Evolutionary conservation across 345 rosid species (phyloP), one percentile per base, ranked within the genome.

Genomic region (Murraya paniculata): DNA sequence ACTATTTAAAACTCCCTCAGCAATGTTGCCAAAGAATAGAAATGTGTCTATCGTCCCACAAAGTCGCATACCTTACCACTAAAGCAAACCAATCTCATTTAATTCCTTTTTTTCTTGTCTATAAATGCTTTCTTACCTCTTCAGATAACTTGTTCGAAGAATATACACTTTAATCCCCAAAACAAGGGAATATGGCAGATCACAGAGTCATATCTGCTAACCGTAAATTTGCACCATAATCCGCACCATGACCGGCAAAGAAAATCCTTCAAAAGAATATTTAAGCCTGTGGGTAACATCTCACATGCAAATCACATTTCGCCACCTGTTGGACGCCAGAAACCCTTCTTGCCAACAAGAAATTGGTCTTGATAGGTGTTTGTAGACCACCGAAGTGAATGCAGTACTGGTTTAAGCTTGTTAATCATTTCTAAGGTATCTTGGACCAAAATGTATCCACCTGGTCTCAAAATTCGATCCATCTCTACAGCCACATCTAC

Each of bases 401-500:
- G 81, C 50, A 92, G 74, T 28, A 93, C 70, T 0, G 87, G 76
- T 71, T 77, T 80, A 45, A 95, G 89, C 85, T 83, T 90, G 86
- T 86, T 76, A 60, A 91, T 83, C 58, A 74, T 84, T 77, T 89
- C 91, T 67, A 59, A 80, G 59, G 88, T 86, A 83, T 95, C 98
- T 83, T 93, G 93, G n/a, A 93, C 81, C 82, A 95, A 69, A 72
- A 92, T 58, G 75, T 91, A 91, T 38, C 98, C 98, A 0, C 93
- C 93, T 2, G 98, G 97, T 79, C 98, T 87, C 83, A 92, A 73
- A 57, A 95, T 77, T 48, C 98, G 89, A 80, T 95, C 97, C 56
- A 95, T 90, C 85, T 95, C 99, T 28, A 71, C 90, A 19, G 78
- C 89, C 36, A 92, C 85, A 55, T 85, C 91, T 60, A 76, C 48